A percentile compares a stretch with the other conserved stretches of the same genome.
These are phyloP conservation scores for Sphagnum contortum DNA, from an alignment of 225 moss, liverwort and hornwort species.

Conservation along the genomic window DNA sequence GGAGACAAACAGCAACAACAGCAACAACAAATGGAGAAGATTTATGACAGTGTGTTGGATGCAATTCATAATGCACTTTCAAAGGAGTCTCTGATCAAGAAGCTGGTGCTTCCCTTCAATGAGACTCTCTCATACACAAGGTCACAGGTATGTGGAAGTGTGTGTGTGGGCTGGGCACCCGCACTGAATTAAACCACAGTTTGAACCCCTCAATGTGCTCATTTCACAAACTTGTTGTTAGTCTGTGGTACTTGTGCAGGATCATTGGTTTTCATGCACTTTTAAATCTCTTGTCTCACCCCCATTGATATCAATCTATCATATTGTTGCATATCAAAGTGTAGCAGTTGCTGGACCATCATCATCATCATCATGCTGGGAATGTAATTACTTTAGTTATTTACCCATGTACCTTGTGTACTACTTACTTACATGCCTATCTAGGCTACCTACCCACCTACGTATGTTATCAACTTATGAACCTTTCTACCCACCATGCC, in stretches of 20 bases:
- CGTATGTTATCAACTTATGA: no score
- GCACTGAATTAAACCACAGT: no score
- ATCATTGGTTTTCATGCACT: background rate
- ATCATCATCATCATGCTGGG: constrained; percentile 63
- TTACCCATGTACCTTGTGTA: no score
- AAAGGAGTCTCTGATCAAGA: constrained; percentile 70
- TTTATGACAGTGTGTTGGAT: constrained; percentile 58
- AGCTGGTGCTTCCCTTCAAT: constrained; percentile 72
- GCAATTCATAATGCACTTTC: constrained; percentile 70
- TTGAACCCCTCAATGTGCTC: background rate
- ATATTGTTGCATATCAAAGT: background rate
- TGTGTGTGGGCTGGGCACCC: no score
- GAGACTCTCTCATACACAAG: constrained; percentile 35
- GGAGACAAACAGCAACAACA: background rate
- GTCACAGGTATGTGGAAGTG: constrained; percentile 15
- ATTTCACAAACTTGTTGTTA: background rate
- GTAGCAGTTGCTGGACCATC: constrained; percentile 4
- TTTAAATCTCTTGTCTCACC: background rate
- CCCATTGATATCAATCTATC: background rate
- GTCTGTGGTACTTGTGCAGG: background rate
- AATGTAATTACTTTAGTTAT: no score
- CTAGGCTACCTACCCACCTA: no score
- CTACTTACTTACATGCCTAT: no score
- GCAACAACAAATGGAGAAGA: constrained; percentile 30
- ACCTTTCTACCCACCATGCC: no score